A percentile compares a stretch with the other conserved stretches of the same genome.
phyloP scores from a whole-genome alignment of 176 grass and related monocot species.

The Thalia dealbata region DNA sequence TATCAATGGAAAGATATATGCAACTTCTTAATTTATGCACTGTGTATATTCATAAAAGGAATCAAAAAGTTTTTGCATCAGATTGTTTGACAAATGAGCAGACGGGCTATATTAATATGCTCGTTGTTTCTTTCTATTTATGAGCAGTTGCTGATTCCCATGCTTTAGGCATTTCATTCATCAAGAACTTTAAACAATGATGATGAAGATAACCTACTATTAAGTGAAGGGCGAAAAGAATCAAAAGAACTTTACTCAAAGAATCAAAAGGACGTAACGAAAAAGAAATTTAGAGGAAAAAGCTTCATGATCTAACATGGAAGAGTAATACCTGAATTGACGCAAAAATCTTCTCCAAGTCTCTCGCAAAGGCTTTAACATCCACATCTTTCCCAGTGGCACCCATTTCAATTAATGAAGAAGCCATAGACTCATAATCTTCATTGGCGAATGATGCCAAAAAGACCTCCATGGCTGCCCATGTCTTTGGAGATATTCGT shows the following conservation, averaged over 20 bases:
- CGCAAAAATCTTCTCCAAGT: constrained; percentile 79
- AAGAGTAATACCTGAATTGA: constrained; percentile 69
- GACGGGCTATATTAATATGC: neutral
- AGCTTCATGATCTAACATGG: neutral
- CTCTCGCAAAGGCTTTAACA: constrained; percentile 61
- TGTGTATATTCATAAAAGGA: neutral
- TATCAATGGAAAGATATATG: neutral
- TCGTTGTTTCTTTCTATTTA: neutral
- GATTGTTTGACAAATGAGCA: neutral
- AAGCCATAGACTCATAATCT: constrained; percentile 80
- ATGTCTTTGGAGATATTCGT: constrained; percentile 76
- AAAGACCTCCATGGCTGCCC: constrained; percentile 92
- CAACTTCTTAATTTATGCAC: neutral
- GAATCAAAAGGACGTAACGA: neutral
- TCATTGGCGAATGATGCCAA: constrained; percentile 82
- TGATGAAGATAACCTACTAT: neutral
- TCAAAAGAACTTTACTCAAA: neutral
- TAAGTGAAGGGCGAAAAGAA: neutral
- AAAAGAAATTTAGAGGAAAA: neutral
- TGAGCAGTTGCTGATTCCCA: neutral
- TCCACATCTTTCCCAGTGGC: constrained; percentile 82
- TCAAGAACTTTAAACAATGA: neutral
- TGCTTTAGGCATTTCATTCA: no score
- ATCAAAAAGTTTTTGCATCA: neutral
- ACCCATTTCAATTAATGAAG: constrained; percentile 81